A percentile compares a stretch with the other conserved stretches of the same genome.
Evolutionary conservation across 495 filamentous ascomycete species (phyloP).

Genomic region (Cenococcum geophilum): DNA sequence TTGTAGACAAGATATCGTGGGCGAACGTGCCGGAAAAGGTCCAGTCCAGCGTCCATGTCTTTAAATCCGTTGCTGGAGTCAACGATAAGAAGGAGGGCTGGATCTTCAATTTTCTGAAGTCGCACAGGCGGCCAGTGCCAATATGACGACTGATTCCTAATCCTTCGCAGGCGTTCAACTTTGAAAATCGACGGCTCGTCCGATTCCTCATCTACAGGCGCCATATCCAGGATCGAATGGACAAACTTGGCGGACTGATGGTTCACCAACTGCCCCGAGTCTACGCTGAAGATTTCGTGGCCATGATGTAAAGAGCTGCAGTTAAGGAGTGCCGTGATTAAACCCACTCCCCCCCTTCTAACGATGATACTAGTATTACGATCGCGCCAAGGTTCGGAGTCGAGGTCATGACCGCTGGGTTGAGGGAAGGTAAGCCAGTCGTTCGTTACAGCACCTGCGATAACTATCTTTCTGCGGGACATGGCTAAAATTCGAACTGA

Average conservation of each 20-base stretch:
- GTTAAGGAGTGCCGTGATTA: neutral
- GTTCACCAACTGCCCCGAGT: neutral
- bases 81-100: slow-evolving; percentile 14
- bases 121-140: neutral
- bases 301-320: neutral
- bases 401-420: neutral
- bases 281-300: neutral
- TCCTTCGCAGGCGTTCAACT: neutral
- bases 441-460: neutral
- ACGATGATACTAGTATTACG: neutral
- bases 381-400: neutral
- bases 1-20: slow-evolving; percentile 28
- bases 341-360: neutral
- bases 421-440: neutral
- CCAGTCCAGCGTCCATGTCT: slow-evolving; percentile 27
- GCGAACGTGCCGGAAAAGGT: slow-evolving; percentile 22
- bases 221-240: slow-evolving; percentile 1
- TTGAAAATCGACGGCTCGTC: neutral
- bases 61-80: slow-evolving; percentile 25
- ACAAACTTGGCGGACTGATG: neutral
- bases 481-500: neutral
- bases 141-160: neutral
- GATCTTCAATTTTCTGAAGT: neutral
- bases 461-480: neutral
- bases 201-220: neutral